Evolutionary conservation across 805 yeast species (phyloP), one percentile per base, ranked within the genome.

Genomic region (Candida argentea): DNA sequence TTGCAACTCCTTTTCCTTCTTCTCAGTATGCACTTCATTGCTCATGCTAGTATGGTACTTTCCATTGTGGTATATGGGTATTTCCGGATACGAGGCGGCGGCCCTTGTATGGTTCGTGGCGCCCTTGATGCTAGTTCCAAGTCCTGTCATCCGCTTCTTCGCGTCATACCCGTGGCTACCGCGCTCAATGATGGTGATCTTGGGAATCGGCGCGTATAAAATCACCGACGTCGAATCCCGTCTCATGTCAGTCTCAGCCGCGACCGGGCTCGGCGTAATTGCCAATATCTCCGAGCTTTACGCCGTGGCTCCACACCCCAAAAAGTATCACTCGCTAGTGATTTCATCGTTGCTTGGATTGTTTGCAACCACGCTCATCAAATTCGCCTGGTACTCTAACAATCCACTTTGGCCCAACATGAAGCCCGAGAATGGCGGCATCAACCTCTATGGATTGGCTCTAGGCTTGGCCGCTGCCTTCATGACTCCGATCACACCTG

Each of bases 11-110:
- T 77, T 73, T 47, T 64, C 84, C 31, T 84, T 83, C 50, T 91
- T 96, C 95, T 67, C 96, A 0, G 76, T 76, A 14, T 38, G 74
- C 24, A 81, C 97, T 3, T 73, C 95, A 0, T 61, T 91, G 34
- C 79, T 85, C 24, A 68, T 91, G 32, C 76, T 91, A 46, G 76
- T 91, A 28, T 91, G 98, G 98, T 84, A 83, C 59, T 91, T 91
- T 66, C 98, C 98, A 7, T 63, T 91, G 37, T 91, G 98, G 98
- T 72, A 81, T 48, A 86, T 91, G 96, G 97, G 96, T 5, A 79
- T 91, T 25, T 81, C 94, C 2, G 98, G 98, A 4, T 87, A 82
- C 50, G 98, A 91, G 55, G 80, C 80, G 1, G 67, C 75, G 3
- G 62, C 84, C 26, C 33, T 45, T 8, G 46, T 73, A 5, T 57